Evolutionary conservation across 2,329 filamentous ascomycete species (phyloP), one percentile per base, ranked within the genome.

Genomic region (Elsinoe batatas): DNA sequence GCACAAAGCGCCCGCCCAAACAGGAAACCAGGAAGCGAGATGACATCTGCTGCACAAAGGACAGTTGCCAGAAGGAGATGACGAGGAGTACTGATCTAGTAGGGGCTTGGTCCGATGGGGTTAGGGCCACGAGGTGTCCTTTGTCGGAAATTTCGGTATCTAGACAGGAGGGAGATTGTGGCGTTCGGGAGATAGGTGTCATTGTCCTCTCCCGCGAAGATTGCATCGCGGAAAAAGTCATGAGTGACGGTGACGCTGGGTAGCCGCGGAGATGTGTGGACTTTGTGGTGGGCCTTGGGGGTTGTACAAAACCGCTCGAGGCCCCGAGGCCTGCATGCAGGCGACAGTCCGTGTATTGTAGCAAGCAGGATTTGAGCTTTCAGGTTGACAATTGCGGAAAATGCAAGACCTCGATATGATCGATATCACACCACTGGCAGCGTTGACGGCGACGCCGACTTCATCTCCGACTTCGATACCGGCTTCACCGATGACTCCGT

Each of bases 331-430:
- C 10, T 1, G 1, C 8, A 15, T 3, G 26, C 2, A 10, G 18
- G 3, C 47, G 36, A 3, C 20, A 32, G n/a, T 13, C 18, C 12
- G 13, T 8, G n/a, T 17, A 30, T 30, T 30, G 26, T 30, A 30
- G 26, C 26, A 30, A 30, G 13, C 3, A 15, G 13, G 22, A 15
- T 5, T 44, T 12, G 2, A 30, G 7, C 2, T 26, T 17, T 13
- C 18, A 15, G 3, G 18, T 18, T 32, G 20, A 26, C 11, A 4
- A 49, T 8, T 13, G 3, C 18, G 12, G 15, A 15, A 3, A 7
- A 51, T 38, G 33, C 32, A 51, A 15, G 47, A 51, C 15, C 11
- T 51, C 12, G 47, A 51, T 15, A 20, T 38, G 47, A 36, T 51
- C 32, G 33, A 51, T 20, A 36, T 38, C 3, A 15, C 26, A 6